phyloP scores from a whole-genome alignment of 2,329 filamentous ascomycete genomes.

The Clonostachys rhizophaga region DNA sequence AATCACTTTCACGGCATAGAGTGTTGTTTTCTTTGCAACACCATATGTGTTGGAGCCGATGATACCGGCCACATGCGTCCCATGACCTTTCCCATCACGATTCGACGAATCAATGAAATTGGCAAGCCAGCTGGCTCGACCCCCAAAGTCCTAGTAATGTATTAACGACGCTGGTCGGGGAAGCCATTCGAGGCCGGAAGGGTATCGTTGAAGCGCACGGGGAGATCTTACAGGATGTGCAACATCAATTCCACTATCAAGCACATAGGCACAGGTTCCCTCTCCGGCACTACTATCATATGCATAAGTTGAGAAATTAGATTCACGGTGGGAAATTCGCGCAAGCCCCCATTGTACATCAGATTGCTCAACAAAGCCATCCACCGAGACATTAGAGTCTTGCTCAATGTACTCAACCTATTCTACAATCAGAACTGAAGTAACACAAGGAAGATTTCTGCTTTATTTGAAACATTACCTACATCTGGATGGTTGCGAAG shows the following conservation, averaged over 20 bases:
- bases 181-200: too few species aligned
- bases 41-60: constrained; percentile 57
- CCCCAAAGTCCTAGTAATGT: constrained; percentile 36
- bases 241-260: constrained; percentile 59
- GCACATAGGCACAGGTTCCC: constrained; percentile 57
- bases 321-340: constrained; percentile 41
- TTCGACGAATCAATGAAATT: constrained; percentile 49
- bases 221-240: constrained; percentile 37
- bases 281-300: constrained; percentile 48
- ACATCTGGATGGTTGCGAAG: constrained; percentile 42
- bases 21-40: constrained; percentile 51
- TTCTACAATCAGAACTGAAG: constrained; percentile 30
- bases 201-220: too few species aligned
- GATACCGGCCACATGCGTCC: constrained; percentile 59
- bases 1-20: constrained; percentile 60
- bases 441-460: constrained; percentile 44
- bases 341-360: constrained; percentile 48
- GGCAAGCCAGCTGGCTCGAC: constrained; percentile 45
- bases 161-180: neutral
- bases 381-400: constrained; percentile 40
- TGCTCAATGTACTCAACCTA: constrained; percentile 51
- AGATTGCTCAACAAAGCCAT: constrained; percentile 40
- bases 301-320: constrained; percentile 24
- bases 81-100: constrained; percentile 57
- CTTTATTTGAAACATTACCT: constrained; percentile 41